Evolutionary conservation across 371 early-diverging fungal species (phyloP), one percentile per base, ranked within the genome.

Genomic region (Haplosporangium sp.): DNA sequence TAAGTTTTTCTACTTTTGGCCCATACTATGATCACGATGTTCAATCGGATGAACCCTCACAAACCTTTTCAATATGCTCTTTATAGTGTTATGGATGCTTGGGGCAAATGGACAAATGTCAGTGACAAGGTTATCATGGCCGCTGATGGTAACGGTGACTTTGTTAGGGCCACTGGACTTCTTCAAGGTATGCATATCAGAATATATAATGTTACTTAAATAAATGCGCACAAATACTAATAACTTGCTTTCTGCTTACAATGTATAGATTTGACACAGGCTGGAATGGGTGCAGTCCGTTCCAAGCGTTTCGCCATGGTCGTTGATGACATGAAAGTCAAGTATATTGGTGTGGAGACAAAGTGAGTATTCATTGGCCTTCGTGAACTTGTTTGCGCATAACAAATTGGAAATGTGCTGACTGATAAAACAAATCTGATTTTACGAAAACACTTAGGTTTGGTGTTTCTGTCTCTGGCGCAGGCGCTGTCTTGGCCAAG

Each of bases 251-350:
- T 61, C 37, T 44, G 20, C 15, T 45, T 0, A 4, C 10, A 45
- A 45, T 9, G 15, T 15, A 15, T 45, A 75, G 86, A 85, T 72
- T 77, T 83, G 65, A 83, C 82, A 34, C 76, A 76, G 64, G 76
- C 52, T 34, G 79, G 84, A 50, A 86, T 90, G 86, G 91, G 90
- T 19, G 69, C 83, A 34, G 81, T 85, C 60, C 84, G 91, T 52
- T 82, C 87, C 47, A 79, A 93, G 81, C 90, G 95, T 65, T 94
- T 91, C 70, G 95, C 94, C 42, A 76, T 94, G 69, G 83, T 94
- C n/a, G 85, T 92, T 20, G 90, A 93, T 72, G 86, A 95, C 61
- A 85, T 92, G 48, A 86, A 87, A 65, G 89, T 94, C 60, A 88
- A 83, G 44, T 92, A 93, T 74, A 83, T 94, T 38, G 95, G 93